These are phyloP conservation scores for Diplodia corticola DNA, from an alignment of 2,329 filamentous ascomycete species.

Conservation along the genomic window DNA sequence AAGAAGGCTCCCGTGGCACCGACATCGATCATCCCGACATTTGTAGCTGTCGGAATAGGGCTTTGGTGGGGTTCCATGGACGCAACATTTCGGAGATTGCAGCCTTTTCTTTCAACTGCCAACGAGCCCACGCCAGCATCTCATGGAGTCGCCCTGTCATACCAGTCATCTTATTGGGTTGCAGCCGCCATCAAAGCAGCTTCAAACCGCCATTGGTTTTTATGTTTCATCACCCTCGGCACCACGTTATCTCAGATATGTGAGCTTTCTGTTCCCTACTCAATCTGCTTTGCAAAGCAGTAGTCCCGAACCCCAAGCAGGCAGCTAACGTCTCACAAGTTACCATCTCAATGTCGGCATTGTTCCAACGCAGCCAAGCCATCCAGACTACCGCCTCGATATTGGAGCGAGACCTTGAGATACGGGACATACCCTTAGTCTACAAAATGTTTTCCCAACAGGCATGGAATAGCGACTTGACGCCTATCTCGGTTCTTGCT, in stretches of 20 bases:
- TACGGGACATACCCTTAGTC: not conserved
- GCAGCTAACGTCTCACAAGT: not conserved
- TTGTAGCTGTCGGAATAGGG: conserved; percentile 23
- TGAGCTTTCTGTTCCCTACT: not conserved
- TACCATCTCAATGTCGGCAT: not conserved
- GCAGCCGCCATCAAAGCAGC: conserved; percentile 12
- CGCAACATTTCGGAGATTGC: conserved; percentile 23
- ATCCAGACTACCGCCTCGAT: too few species aligned
- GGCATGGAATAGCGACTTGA: not conserved
- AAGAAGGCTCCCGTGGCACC: conserved; percentile 18
- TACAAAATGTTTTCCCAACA: not conserved
- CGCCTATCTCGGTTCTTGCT: not conserved
- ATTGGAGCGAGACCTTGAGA: not conserved
- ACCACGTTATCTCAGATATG: conserved; percentile 24
- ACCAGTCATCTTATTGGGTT: conserved; percentile 18
- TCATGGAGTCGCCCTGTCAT: conserved; percentile 9
- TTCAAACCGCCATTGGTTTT: conserved; percentile 25
- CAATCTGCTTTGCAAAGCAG: too few species aligned
- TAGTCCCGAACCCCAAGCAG: too few species aligned
- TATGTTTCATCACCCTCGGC: conserved; percentile 25
- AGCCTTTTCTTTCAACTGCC: conserved; percentile 26
- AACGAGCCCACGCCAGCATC: not conserved
- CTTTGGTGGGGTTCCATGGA: conserved; percentile 27
- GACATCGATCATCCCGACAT: conserved; percentile 24
- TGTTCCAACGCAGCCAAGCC: not conserved